Evolutionary conservation across 2,329 filamentous ascomycete species (phyloP), one percentile per base, ranked within the genome.

Genomic region (Hypocreales sp.): DNA sequence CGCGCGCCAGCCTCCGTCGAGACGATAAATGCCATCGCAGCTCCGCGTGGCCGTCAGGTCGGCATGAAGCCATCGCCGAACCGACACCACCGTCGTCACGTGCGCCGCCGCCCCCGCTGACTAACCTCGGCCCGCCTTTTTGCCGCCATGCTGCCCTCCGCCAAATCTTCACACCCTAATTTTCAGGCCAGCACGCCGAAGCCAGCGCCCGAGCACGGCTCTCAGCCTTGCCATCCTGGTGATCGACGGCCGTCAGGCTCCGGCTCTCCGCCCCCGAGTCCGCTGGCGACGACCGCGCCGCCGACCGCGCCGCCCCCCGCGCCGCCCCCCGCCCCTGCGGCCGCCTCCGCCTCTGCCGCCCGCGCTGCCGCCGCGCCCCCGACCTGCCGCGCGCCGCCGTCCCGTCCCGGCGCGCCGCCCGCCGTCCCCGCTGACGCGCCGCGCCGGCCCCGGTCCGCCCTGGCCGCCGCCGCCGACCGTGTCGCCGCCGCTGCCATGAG

Each of bases 401-500:
- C 15, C 19, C 24, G 11, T 18, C 15, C 16, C 20, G 5, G 15
- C 15, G 12, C 25, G 24, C 24, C 29, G 21, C 28, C 25, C 27
- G 26, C 20, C 24, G 21, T 22, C 26, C 25, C 27, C 27, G 28
- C 15, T 28, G 29, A 23, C 28, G 15, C 17, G 18, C 32, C 35
- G 31, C 28, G 25, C 20, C 30, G 16, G 18, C 28, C 18, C 16
- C 25, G 25, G 27, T 25, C 27, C 20, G 15, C 25, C 9, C 8
- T 15, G 26, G 32, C 28, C 24, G 35, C 35, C 29, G 32, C 37
- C 29, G 30, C 39, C 27, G 38, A 35, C 16, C 35, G 30, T 29
- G 28, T 31, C 29, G 32, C 31, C 29, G 36, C 30, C 28, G 37
- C 30, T 44, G 54, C 40, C 26, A 66, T 67, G 61, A 61, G 55